Percentiles rank a stretch among this genome's conserved stretches.
These are phyloP conservation scores for Talaromyces funiculosus DNA, from an alignment of 2,329 filamentous ascomycete genomes.

Conservation along the genomic window DNA sequence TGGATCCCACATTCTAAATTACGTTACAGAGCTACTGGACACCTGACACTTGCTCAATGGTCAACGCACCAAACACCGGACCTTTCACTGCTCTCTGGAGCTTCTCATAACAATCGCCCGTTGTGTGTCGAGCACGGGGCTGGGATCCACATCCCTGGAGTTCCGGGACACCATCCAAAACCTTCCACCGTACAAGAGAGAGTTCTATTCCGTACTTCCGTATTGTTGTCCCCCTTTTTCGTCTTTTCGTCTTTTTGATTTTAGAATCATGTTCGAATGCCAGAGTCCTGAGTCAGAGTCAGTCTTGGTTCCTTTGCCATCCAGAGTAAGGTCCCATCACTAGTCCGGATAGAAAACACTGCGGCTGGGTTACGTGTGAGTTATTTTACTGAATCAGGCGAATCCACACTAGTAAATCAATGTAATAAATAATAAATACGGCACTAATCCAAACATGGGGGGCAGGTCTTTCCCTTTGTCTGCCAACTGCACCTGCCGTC, in stretches of 20 bases:
- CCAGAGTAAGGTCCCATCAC: background rate
- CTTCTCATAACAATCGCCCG: background rate
- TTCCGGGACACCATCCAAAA: conserved; percentile 8
- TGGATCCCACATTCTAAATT: background rate
- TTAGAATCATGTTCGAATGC: background rate
- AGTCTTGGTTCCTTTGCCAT: background rate
- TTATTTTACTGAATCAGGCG: background rate
- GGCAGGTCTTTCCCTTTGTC: background rate
- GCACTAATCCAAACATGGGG: conserved; percentile 4
- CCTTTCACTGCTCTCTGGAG: background rate
- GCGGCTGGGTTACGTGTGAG: background rate
- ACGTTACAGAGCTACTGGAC: background rate
- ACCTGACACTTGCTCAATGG: background rate
- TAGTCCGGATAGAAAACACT: background rate
- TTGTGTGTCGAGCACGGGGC: background rate
- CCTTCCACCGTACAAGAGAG: background rate
- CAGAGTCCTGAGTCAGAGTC: background rate
- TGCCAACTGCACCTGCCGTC: background rate
- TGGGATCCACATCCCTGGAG: conserved; percentile 10
- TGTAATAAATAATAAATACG: background rate
- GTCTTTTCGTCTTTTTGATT: background rate
- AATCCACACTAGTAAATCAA: background rate
- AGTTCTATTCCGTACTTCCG: background rate
- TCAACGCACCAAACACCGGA: background rate
- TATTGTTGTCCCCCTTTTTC: background rate